A percentile compares a stretch with the other conserved stretches of the same genome.
phyloP scores from a whole-genome alignment of 805 yeast genomes.

The Wickerhamiella allomyrinae region DNA sequence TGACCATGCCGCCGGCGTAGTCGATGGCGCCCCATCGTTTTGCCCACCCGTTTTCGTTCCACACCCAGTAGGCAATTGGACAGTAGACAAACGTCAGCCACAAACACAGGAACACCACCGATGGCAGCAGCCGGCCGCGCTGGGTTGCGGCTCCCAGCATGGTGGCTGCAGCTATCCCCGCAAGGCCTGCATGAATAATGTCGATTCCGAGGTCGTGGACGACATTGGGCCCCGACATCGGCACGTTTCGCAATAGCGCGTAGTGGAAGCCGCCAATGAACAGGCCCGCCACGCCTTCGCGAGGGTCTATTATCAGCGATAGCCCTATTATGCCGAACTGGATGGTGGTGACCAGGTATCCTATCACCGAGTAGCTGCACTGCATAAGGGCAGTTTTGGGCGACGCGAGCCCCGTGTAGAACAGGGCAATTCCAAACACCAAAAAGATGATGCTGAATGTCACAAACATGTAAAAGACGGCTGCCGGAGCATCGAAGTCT shows the following conservation, averaged over 20 bases:
- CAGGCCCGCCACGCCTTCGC: slow-evolving; percentile 20
- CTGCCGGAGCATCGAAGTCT: not conserved
- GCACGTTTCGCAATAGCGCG: slow-evolving; percentile 33
- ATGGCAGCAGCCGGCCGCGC: slow-evolving; percentile 56
- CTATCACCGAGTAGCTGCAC: slow-evolving; percentile 49
- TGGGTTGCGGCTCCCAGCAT: slow-evolving; percentile 63
- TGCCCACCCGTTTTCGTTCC: slow-evolving; percentile 61
- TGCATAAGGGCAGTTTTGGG: slow-evolving; percentile 53
- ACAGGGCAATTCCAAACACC: slow-evolving; percentile 30
- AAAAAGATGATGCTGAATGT: slow-evolving; percentile 9
- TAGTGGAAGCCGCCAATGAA: slow-evolving; percentile 44
- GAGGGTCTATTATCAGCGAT: slow-evolving; percentile 37
- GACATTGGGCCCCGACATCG: slow-evolving; percentile 23
- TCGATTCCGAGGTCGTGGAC: slow-evolving; percentile 18
- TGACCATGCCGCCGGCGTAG: slow-evolving; percentile 70
- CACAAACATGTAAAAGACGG: slow-evolving; percentile 13
- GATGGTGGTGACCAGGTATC: slow-evolving; percentile 42
- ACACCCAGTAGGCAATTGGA: slow-evolving; percentile 61
- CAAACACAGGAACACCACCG: slow-evolving; percentile 49
- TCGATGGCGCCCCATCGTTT: slow-evolving; percentile 46
- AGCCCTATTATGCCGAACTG: slow-evolving; percentile 64
- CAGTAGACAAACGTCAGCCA: slow-evolving; percentile 65
- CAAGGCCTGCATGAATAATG: slow-evolving; percentile 49
- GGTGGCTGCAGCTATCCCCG: slow-evolving; percentile 48
- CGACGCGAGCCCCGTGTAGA: slow-evolving; percentile 54